Evolutionary conservation across 208 protist genomes (phyloP).

Genomic region (Wallacemonas sp.): DNA sequence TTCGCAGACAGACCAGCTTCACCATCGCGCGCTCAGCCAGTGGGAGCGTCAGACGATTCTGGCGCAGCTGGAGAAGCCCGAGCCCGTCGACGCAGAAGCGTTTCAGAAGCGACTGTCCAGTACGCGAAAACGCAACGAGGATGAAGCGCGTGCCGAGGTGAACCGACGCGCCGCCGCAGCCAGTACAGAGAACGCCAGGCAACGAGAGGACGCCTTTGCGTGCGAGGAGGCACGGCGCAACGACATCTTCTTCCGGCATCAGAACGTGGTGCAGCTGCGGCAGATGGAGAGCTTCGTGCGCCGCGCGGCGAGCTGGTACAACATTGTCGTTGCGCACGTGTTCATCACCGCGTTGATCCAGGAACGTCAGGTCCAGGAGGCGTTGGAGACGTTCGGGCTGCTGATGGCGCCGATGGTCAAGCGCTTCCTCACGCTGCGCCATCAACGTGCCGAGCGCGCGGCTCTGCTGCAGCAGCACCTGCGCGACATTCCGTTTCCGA

Average conservation of each 20-base stretch:
- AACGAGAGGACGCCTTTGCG: slow-evolving; percentile 24
- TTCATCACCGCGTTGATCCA: slow-evolving; percentile 86
- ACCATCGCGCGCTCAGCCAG: slow-evolving; percentile 32
- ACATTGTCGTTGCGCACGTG: slow-evolving; percentile 78
- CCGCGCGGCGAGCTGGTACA: slow-evolving; percentile 66
- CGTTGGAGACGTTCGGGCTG: slow-evolving; percentile 63
- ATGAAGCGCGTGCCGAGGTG: slow-evolving; percentile 39
- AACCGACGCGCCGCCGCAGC: slow-evolving; percentile 16
- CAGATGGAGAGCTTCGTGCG: slow-evolving; percentile 47
- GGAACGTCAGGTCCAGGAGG: slow-evolving; percentile 69
- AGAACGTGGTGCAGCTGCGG: slow-evolving; percentile 59
- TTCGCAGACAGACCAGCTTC: slow-evolving; percentile 1
- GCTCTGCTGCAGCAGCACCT: slow-evolving; percentile 53
- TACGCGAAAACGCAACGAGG: slow-evolving; percentile 44
- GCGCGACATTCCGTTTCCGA: slow-evolving; percentile 76
- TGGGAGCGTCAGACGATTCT: slow-evolving; percentile 74
- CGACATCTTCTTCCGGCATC: slow-evolving; percentile 59
- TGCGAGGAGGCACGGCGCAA: slow-evolving; percentile 38
- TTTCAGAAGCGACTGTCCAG: slow-evolving; percentile 57
- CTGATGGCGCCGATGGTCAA: slow-evolving; percentile 72
- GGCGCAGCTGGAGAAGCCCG: slow-evolving; percentile 35
- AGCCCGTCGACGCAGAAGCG: slow-evolving; percentile 34
- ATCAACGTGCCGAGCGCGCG: slow-evolving; percentile 28
- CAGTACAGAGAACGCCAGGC: neutral
- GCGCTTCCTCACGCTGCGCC: slow-evolving; percentile 47